Evolutionary conservation across 192 early-diverging fungal species (phyloP).

Genomic region (Rhizophagus clarus): DNA sequence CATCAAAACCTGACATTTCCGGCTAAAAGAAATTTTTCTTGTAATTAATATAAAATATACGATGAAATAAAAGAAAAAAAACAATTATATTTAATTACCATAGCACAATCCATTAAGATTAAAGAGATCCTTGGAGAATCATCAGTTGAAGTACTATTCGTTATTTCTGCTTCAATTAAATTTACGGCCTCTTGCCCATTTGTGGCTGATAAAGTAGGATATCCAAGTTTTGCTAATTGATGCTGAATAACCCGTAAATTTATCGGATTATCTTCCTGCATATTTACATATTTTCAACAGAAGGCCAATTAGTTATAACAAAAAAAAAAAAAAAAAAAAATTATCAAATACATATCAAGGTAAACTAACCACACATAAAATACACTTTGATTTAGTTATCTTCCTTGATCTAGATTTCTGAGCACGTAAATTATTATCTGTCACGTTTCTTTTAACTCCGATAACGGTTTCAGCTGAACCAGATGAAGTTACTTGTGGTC

Average conservation of each 20-base stretch:
- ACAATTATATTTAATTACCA: constrained; percentile 39
- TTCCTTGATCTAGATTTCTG: not conserved
- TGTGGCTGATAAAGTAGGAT: constrained; percentile 47
- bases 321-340: not conserved
- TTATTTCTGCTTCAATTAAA: not conserved
- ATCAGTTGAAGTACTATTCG: not conserved
- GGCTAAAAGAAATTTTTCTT: constrained; percentile 32
- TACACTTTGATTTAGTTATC: constrained; percentile 11
- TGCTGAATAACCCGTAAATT: constrained; percentile 51
- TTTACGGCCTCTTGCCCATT: constrained; percentile 61
- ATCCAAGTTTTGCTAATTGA: constrained; percentile 57
- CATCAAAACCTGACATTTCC: constrained; percentile 59
- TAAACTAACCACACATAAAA: constrained; percentile 20
- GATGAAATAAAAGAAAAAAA: not conserved
- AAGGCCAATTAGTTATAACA: constrained; percentile 28
- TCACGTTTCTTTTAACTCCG: not conserved
- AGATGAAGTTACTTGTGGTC: not conserved
- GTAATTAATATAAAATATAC: not conserved
- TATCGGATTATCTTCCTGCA: constrained; percentile 35
- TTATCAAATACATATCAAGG: not conserved
- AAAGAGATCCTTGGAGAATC: constrained; percentile 30
- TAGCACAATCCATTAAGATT: constrained; percentile 60
- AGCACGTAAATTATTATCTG: not conserved
- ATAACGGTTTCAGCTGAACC: not conserved
- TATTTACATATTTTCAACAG: constrained; percentile 24